phyloP scores from a whole-genome alignment of 2,329 filamentous ascomycete species.

The Aspergillus aculeatus region DNA sequence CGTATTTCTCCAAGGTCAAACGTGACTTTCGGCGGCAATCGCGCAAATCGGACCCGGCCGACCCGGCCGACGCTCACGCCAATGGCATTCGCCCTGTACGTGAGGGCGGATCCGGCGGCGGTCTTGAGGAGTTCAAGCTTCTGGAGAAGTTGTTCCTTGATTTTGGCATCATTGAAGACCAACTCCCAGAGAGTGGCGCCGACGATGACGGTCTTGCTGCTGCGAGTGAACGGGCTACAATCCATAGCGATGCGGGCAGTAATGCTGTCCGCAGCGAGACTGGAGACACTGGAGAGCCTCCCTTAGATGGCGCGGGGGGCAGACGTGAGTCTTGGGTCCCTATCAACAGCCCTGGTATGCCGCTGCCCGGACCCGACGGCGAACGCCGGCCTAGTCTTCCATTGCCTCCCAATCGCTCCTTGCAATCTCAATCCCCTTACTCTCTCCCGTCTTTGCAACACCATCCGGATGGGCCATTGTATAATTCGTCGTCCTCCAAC shows the following conservation, averaged over 20 bases:
- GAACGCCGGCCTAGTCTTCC: slow-evolving; percentile 42
- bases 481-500: slow-evolving; percentile 32
- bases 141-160: slow-evolving; percentile 44
- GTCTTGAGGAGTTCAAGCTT: slow-evolving; percentile 41
- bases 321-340: slow-evolving; percentile 45
- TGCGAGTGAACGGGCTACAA: slow-evolving; percentile 31
- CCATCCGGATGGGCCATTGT: slow-evolving; percentile 31
- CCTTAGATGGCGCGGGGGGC: slow-evolving; percentile 30
- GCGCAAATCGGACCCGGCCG: slow-evolving; percentile 32
- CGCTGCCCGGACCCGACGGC: slow-evolving; percentile 31
- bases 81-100: slow-evolving; percentile 34
- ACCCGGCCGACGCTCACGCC: slow-evolving; percentile 25
- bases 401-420: slow-evolving; percentile 32
- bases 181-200: slow-evolving; percentile 31
- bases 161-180: slow-evolving; percentile 41
- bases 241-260: slow-evolving; percentile 41
- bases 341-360: slow-evolving; percentile 38
- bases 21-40: slow-evolving; percentile 38
- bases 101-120: slow-evolving; percentile 34
- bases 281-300: slow-evolving; percentile 31
- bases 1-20: slow-evolving; percentile 42
- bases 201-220: slow-evolving; percentile 35
- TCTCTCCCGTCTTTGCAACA: slow-evolving; percentile 38
- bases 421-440: slow-evolving; percentile 37
- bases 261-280: slow-evolving; percentile 43